phyloP scores from a whole-genome alignment of 2,329 filamentous ascomycete genomes.

The Trichoderma hamatum region DNA sequence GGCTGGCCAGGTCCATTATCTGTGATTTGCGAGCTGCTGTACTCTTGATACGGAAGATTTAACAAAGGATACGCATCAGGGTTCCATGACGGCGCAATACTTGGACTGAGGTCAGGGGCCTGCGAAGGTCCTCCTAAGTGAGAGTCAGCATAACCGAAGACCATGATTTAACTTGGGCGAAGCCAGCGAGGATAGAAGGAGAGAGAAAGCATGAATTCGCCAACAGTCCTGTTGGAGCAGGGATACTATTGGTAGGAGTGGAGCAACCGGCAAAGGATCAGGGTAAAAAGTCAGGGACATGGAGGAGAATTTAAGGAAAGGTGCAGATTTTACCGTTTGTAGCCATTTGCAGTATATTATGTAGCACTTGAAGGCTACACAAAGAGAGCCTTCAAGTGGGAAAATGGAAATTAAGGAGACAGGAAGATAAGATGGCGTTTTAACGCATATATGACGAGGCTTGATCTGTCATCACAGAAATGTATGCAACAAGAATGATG shows the following conservation, averaged over 20 bases:
- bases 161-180: neutral
- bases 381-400: slow-evolving; percentile 14
- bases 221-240: neutral
- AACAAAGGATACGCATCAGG: slow-evolving; percentile 47
- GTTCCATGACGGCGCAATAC: slow-evolving; percentile 44
- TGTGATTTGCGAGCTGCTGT: slow-evolving; percentile 35
- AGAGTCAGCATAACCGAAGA: neutral
- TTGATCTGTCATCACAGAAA: slow-evolving; percentile 23
- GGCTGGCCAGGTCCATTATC: slow-evolving; percentile 35
- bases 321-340: slow-evolving; percentile 36
- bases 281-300: neutral
- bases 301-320: neutral
- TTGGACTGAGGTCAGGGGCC: slow-evolving; percentile 28
- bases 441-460: slow-evolving; percentile 21
- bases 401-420: neutral
- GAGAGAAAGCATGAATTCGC: neutral
- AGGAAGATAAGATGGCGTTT: slow-evolving; percentile 6
- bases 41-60: slow-evolving; percentile 35
- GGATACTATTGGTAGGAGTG: slow-evolving; percentile 13
- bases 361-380: slow-evolving; percentile 15
- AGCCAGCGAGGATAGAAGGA: neutral
- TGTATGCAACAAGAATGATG: neutral
- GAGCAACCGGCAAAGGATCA: neutral
- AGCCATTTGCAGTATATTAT: slow-evolving; percentile 36
- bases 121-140: slow-evolving; percentile 37